Base-by-base conservation (phyloP, 768 basidiomycete genomes). In the Russula lepida region DNA sequence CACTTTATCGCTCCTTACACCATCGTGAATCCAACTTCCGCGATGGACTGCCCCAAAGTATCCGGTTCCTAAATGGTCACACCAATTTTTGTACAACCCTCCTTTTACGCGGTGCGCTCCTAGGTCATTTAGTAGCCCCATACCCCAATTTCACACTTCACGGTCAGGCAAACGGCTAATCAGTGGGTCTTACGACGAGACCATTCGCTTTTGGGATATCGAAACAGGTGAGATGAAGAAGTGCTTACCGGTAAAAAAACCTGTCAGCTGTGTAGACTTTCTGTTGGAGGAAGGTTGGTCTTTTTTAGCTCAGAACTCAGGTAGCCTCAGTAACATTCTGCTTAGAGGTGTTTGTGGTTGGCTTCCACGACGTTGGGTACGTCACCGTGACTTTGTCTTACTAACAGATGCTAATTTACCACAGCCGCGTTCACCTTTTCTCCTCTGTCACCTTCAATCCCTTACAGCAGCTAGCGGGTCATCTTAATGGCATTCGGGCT, bases 191-290 rank as follows among this genome's bases (percentile, higher is more conserved):
- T 93, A 94, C 68, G 92, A 95, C 58, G 92, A 93, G 71, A 92
- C 89, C 1, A 94, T 95, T 62, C 79, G 92, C 13, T 90, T 95
- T 73, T 95, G 92, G 93, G 89, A 94, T 70, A 79, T 95, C 23
- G 79, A 78, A 56, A 81, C 79, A 0, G 83, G 80, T 5, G 80
- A 81, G 66, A 74, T 81, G 74, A 85, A 86, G 73, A 89, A 87
- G 68, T 90, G 88, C 66, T 69, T 93, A 47, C 79, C 82, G 58
- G 90, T 92, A 12, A 93, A 92, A 76, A 94, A 92, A 67, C 88
- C 92, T 1, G 90, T 95, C 35, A 90, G 90, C 63, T 92, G 93
- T 72, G 83, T 95, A 44, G 91, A 94, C 69, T 94, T 89, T 71
- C 74, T 90, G 64, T 81, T 84, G 1, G 87, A 91, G 56, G 89